phyloP scores from a whole-genome alignment of 2,329 filamentous ascomycete species.

The Stemphylium lycopersici region DNA sequence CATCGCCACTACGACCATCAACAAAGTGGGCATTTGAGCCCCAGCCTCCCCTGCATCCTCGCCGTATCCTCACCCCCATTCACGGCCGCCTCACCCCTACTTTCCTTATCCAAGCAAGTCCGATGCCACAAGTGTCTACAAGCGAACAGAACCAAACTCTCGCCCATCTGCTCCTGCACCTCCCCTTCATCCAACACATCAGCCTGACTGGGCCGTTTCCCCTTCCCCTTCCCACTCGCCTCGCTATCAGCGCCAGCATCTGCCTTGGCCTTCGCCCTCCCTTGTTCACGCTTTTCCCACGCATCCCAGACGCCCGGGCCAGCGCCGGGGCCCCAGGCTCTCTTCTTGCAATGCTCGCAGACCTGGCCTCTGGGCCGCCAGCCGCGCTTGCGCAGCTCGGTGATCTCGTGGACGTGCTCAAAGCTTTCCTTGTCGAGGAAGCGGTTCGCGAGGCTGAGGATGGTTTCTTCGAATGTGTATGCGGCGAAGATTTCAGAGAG shows the following conservation, averaged over 20 bases:
- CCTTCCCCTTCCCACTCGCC: slow-evolving; percentile 54
- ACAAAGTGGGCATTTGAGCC: slow-evolving; percentile 40
- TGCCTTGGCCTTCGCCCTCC: slow-evolving; percentile 53
- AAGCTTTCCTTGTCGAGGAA: slow-evolving; percentile 91
- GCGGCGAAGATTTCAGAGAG: slow-evolving; percentile 90
- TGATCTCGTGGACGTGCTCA: slow-evolving; percentile 76
- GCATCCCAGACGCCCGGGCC: slow-evolving; percentile 77
- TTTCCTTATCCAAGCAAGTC: slow-evolving; percentile 39
- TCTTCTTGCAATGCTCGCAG: slow-evolving; percentile 82
- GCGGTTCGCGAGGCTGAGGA: slow-evolving; percentile 82
- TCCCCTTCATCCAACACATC: slow-evolving; percentile 11
- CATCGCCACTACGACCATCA: no score
- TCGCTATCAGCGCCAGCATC: slow-evolving; percentile 47
- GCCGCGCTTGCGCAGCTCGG: slow-evolving; percentile 77
- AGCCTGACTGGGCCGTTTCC: slow-evolving; percentile 19
- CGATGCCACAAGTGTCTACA: slow-evolving; percentile 51
- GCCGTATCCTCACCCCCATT: background rate
- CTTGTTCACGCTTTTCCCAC: slow-evolving; percentile 68
- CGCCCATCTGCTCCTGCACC: slow-evolving; percentile 6
- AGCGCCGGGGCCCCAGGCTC: slow-evolving; percentile 88
- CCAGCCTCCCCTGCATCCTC: slow-evolving; percentile 9
- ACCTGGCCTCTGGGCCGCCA: slow-evolving; percentile 88
- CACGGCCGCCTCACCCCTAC: background rate
- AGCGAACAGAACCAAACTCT: slow-evolving; percentile 46
- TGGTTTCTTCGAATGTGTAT: slow-evolving; percentile 92